These are phyloP conservation scores for Pleurotus cornucopiae DNA, from an alignment of 768 basidiomycete genomes.

Conservation along the genomic window DNA sequence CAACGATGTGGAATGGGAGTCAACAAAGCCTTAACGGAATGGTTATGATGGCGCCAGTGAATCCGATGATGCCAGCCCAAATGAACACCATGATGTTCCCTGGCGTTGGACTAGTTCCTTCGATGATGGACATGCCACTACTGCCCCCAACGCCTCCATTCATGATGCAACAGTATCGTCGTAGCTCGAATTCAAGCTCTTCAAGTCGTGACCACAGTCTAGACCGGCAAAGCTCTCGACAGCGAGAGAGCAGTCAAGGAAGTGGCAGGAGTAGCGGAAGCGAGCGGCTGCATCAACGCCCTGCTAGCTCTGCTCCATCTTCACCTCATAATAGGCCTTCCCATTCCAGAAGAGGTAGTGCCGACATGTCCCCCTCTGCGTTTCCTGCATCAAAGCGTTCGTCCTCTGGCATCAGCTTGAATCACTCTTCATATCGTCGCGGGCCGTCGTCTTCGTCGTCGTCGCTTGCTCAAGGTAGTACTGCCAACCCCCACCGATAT, in stretches of 20 bases:
- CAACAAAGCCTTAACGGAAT: conserved; percentile 26
- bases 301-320: background rate
- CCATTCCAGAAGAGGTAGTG: conserved; percentile 3
- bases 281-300: background rate
- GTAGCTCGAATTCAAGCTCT: conserved; percentile 26
- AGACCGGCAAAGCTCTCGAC: background rate
- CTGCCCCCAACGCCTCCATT: conserved; percentile 73
- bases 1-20: conserved; percentile 30
- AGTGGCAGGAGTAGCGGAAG: conserved; percentile 5
- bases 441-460: conserved; percentile 1
- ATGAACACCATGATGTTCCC: conserved; percentile 25
- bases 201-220: conserved; percentile 15
- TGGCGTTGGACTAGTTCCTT: conserved; percentile 37
- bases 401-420: background rate
- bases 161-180: conserved; percentile 62
- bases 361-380: conserved; percentile 4
- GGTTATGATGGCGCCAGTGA: conserved; percentile 11
- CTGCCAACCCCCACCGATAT: background rate
- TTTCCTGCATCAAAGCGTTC: background rate
- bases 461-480: background rate
- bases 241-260: conserved; percentile 6
- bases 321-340: background rate
- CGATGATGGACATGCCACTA: conserved; percentile 60
- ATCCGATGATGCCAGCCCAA: conserved; percentile 1
- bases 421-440: background rate